Evolutionary conservation across 2,329 filamentous ascomycete genomes (phyloP).

Genomic region (Monosporascus sp.): DNA sequence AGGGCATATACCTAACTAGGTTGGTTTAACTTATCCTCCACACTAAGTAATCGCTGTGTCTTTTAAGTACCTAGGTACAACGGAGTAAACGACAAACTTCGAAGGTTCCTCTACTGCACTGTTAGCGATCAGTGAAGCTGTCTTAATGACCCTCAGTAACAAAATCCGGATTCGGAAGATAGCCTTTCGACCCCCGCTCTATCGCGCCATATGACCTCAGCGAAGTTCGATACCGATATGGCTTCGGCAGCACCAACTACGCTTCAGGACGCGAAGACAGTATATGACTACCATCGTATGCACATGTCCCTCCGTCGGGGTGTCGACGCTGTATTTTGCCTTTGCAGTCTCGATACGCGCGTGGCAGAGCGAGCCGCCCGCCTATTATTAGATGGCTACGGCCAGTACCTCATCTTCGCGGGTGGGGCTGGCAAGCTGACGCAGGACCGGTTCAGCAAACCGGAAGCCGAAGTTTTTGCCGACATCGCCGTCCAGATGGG

Average conservation of each 20-base stretch:
- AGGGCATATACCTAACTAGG: no score
- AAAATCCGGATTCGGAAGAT: no score
- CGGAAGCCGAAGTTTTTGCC: conserved; percentile 40
- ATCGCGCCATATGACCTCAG: not conserved
- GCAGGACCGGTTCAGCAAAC: conserved; percentile 29
- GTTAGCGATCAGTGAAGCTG: no score
- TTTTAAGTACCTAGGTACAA: no score
- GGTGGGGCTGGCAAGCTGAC: conserved; percentile 39
- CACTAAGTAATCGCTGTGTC: no score
- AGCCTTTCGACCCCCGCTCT: no score
- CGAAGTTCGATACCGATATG: not conserved
- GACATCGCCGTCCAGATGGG: conserved; percentile 34
- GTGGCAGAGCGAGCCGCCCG: conserved; percentile 38
- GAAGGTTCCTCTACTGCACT: no score
- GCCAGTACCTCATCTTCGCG: conserved; percentile 38
- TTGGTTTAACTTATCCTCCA: no score
- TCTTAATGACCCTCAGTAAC: no score
- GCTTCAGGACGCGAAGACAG: conserved; percentile 28
- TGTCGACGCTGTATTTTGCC: conserved; percentile 40
- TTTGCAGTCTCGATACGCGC: conserved; percentile 43
- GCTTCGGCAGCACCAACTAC: not conserved
- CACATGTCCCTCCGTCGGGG: conserved; percentile 26
- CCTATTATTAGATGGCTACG: conserved; percentile 35
- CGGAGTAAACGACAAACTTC: no score
- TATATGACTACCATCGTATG: conserved; percentile 43